phyloP scores from a whole-genome alignment of 2,329 filamentous ascomycete species.

The Macrophomina tecta region DNA sequence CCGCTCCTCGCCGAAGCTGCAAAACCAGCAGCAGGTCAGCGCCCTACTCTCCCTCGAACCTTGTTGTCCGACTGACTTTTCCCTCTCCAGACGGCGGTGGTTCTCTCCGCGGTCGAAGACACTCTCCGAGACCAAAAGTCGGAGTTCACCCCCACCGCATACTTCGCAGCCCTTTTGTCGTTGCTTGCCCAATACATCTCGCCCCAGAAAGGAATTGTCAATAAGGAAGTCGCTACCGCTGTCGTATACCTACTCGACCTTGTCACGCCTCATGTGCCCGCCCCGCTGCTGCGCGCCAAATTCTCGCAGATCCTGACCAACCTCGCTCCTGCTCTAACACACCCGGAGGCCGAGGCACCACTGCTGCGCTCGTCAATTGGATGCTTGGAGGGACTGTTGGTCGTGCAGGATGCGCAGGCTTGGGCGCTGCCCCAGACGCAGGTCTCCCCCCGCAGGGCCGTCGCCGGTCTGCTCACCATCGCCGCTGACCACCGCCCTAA shows the following conservation, averaged over 20 bases:
- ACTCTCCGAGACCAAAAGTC: conserved; percentile 88
- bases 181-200: conserved; percentile 79
- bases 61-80: conserved; percentile 25
- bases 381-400: conserved; percentile 86
- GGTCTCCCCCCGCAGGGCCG: conserved; percentile 83
- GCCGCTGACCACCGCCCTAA: conserved; percentile 89
- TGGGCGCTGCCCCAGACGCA: conserved; percentile 87
- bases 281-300: conserved; percentile 87
- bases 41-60: neutral
- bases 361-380: conserved; percentile 88
- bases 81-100: conserved; percentile 71
- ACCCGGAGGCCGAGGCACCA: conserved; percentile 83
- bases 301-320: conserved; percentile 91
- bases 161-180: conserved; percentile 93
- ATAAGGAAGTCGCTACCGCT: conserved; percentile 82
- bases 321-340: conserved; percentile 81
- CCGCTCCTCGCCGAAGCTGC: conserved; percentile 86
- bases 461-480: conserved; percentile 83
- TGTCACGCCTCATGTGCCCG: conserved; percentile 82
- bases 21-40: conserved; percentile 89
- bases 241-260: conserved; percentile 96
- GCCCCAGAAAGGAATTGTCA: conserved; percentile 66
- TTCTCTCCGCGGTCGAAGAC: conserved; percentile 90
- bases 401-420: conserved; percentile 84
- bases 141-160: conserved; percentile 82